Percentiles rank a stretch among this genome's conserved stretches.
Evolutionary conservation across 2,329 filamentous ascomycete species (phyloP).

Genomic region (Lasiodiplodia sp.): DNA sequence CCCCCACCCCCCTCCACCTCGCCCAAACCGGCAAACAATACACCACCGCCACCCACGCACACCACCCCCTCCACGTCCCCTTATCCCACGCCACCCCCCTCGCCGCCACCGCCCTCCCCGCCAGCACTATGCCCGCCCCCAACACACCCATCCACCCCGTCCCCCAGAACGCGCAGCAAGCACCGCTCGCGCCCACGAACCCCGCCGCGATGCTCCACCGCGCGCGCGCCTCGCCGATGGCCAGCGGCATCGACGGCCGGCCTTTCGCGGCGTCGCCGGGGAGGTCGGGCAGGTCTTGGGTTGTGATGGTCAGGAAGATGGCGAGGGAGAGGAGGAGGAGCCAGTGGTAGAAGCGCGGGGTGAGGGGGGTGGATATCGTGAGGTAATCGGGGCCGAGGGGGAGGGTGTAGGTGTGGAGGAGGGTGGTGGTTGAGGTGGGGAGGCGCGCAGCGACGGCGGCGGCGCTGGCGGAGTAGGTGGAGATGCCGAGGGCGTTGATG

Average conservation of each 20-base stretch:
- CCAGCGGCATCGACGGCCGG: slow-evolving; percentile 36
- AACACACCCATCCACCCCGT: not conserved
- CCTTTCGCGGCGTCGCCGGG: slow-evolving; percentile 34
- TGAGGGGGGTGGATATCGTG: not conserved
- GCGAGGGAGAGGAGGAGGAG: slow-evolving; percentile 29
- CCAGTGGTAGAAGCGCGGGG: not conserved
- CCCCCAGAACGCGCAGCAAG: not conserved
- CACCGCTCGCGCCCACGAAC: not conserved
- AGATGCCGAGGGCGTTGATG: slow-evolving; percentile 37
- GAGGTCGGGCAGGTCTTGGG: slow-evolving; percentile 38
- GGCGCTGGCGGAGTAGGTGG: slow-evolving; percentile 8
- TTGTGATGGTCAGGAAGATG: slow-evolving; percentile 36
- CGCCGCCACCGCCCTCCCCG: not conserved
- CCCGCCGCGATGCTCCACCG: not conserved
- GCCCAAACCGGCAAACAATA: not conserved
- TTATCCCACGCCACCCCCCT: not conserved
- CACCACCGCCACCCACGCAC: not conserved
- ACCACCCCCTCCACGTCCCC: not conserved
- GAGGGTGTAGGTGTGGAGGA: not conserved
- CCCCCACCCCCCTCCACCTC: not conserved
- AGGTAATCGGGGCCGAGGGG: not conserved
- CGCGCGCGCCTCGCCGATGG: not conserved
- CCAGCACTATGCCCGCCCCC: not conserved
- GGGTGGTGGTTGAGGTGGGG: not conserved
- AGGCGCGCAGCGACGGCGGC: not conserved